Base-by-base conservation (phyloP, 2,329 filamentous ascomycete species). In the Claviceps purpurea region DNA sequence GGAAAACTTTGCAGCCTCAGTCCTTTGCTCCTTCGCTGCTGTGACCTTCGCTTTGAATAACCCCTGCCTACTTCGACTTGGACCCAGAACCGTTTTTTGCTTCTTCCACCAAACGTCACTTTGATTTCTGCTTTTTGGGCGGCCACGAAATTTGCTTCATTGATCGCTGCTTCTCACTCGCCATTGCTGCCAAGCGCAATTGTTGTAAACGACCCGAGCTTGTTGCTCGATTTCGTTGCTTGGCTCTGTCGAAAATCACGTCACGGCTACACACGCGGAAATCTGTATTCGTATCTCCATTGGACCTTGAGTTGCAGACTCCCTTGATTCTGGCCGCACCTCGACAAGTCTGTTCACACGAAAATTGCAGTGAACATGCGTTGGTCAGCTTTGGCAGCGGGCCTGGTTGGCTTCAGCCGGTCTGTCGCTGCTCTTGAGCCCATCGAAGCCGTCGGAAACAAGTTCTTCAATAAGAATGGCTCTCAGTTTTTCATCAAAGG, bases 401-500 rank as follows among this genome's bases (percentile, higher is more conserved):
- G 64, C 51, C 57, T 73, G 13, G 59, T 64, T 55, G 62, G 67
- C 58, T 58, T 65, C 34, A 62, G 59, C 34, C 60, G 64, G 26
- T 59, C 61, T 34, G 64, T 64, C 45, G 58, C 65, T 37, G 72
- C 74, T 34, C 57, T 79, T 47, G 68, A 75, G 39, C 70, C 73
- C 24, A 71, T 81, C 54, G 70, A 73, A 50, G 68, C 71, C 20
- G 78, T 84, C 51, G 88, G 88, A 49, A 82, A 84, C 71, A 95
- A 94, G 70, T 89, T 95, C 73, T 95, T 94, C 72, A 82, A 81
- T 59, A 80, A 79, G 61, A 80, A 90, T 65, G 88, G 88, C 57
- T 75, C 82, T 37, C 88, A 94, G 64, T 94, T 87, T 74, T 93
- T 81, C 67, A 77, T 93, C 67, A 93, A 90, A 71, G 87, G 87